A percentile compares a stretch with the other conserved stretches of the same genome.
These are phyloP conservation scores for Cladosporium halotolerans DNA, from an alignment of 2,329 filamentous ascomycete species.

Conservation along the genomic window DNA sequence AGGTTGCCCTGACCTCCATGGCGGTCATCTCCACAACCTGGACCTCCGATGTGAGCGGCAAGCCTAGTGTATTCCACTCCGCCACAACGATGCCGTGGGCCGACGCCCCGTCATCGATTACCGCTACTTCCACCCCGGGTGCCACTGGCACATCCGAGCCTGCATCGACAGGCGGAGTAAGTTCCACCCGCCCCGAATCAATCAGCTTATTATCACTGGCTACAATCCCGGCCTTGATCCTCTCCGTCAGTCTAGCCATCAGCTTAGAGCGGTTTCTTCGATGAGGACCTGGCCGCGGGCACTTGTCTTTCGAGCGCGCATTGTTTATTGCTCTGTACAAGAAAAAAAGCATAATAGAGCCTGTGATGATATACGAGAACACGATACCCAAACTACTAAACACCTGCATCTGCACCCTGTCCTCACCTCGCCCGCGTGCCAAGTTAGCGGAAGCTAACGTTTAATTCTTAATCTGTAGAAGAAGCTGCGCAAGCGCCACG, in stretches of 20 bases:
- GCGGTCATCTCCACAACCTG: conserved; percentile 8
- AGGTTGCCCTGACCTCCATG: conserved; percentile 1
- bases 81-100: conserved; percentile 4
- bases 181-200: conserved; percentile 4
- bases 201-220: conserved; percentile 8
- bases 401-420: background rate
- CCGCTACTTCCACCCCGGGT: background rate
- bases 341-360: conserved; percentile 3
- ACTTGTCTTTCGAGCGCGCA: conserved; percentile 7
- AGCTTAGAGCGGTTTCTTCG: conserved; percentile 8
- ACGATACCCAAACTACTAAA: background rate
- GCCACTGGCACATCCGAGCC: background rate
- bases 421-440: background rate
- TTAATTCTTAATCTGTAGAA: background rate
- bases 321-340: conserved; percentile 3
- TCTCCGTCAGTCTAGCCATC: conserved; percentile 5
- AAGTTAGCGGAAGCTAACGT: background rate
- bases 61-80: conserved; percentile 1
- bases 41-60: background rate
- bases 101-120: conserved; percentile 6
- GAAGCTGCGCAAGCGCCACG: conserved; percentile 1
- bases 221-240: conserved; percentile 9
- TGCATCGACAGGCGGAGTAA: conserved; percentile 5
- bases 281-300: conserved; percentile 4
- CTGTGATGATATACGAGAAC: conserved; percentile 9